Base-by-base conservation (phyloP, 345 rosid genomes). In the Hibiscus trionum region DNA sequence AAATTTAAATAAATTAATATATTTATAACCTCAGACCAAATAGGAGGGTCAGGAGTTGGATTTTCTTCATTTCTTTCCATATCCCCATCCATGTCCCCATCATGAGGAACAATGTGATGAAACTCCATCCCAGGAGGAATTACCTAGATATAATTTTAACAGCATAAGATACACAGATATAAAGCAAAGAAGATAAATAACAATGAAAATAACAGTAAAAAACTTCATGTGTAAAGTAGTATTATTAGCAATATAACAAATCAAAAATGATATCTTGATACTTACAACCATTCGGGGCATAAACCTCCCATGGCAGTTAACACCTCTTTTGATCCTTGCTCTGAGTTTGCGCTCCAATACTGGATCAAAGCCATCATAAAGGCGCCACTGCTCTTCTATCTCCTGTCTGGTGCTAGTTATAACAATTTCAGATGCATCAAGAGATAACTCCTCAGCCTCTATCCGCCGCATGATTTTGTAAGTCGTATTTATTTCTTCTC, bases 111-210 rank as follows among this genome's bases (percentile, higher is more conserved):
- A 77, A 93, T 83, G 74, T 93, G 93, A 77, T 86, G 87, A 80
- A 93, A 91, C 72, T 93, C 98, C 95, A 91, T 93, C 73, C 98
- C 97, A 37, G 97, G 98, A 80, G 98, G 97, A 81, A 93, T 93
- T 49, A 81, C 86, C 98, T 93, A 79, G 39, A 76, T 73, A 62
- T 42, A 56, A 67, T 57, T 27, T 31, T 52, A 75, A 61, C 44
- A 61, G 19, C 66, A 66, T 66, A 69, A 57, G 61, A 37, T 26
- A 44, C 0, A 8, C 4, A 66, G 6, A 61, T 46, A 44, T 31
- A 69, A 12, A 19, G 47, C 33, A 29, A 42, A 37, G 8, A 16
- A 62, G 70, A 75, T 37, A 50, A 12, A 57, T 39, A 67, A 27
- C 49, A 62, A 24, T 37, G 6, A 55, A 27, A 44, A 24, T n/a